Percentiles rank a stretch among this genome's conserved stretches.
phyloP scores from a whole-genome alignment of 228 moss, liverwort and hornwort species.

The Sphagnum magellanicum region DNA sequence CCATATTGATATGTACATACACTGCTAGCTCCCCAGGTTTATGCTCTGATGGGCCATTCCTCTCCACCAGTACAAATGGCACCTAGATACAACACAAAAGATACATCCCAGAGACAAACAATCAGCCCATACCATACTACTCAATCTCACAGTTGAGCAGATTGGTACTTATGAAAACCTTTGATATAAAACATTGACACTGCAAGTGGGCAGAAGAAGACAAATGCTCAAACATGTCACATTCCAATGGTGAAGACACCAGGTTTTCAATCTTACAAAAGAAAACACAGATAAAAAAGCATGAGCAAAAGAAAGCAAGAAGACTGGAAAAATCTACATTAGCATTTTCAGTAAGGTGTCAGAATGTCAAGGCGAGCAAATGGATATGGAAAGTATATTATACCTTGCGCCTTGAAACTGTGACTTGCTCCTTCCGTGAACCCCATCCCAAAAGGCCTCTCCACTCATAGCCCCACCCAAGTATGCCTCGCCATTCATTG shows the following conservation, averaged over 20 bases:
- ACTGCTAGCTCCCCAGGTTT: background rate
- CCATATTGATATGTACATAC: conserved; percentile 58
- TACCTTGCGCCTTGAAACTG: conserved; percentile 72
- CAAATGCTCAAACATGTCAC: background rate
- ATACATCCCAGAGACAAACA: no score
- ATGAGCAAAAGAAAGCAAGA: conserved; percentile 4
- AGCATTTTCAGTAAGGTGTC: no score
- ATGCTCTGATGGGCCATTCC: conserved; percentile 13
- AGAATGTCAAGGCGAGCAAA: background rate
- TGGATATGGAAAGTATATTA: no score
- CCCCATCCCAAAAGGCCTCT: conserved; percentile 56
- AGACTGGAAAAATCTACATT: conserved; percentile 4
- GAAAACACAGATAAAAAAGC: background rate
- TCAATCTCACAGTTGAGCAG: no score
- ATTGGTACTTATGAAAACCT: background rate
- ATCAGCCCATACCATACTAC: no score
- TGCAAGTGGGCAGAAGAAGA: background rate
- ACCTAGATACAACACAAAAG: conserved; percentile 20
- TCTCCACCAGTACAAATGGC: conserved; percentile 57
- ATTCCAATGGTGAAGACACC: background rate
- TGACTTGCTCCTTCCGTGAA: conserved; percentile 59
- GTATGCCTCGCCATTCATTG: conserved; percentile 93
- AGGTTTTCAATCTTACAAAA: background rate
- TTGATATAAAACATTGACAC: background rate
- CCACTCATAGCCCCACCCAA: conserved; percentile 68